A percentile compares a stretch with the other conserved stretches of the same genome.
These are phyloP conservation scores for Chimonanthus praecox DNA, from an alignment of 164 flowering plant species.

Conservation along the genomic window DNA sequence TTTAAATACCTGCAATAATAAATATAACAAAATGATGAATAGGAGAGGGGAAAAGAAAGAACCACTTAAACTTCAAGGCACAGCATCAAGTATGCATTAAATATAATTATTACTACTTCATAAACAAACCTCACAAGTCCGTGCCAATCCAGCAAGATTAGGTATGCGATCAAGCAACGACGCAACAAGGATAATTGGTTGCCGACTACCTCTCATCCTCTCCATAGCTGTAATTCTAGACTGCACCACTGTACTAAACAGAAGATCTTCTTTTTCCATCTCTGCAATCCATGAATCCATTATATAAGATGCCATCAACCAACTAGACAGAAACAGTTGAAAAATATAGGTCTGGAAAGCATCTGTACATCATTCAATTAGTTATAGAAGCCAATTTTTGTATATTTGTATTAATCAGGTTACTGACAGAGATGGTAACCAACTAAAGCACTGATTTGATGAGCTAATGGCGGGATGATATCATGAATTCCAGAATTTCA, in stretches of 20 bases:
- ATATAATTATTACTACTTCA: background rate
- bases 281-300: constrained; percentile 28
- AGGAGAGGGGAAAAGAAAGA: background rate
- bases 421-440: no score
- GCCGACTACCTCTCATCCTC: constrained; percentile 51
- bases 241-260: constrained; percentile 54
- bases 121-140: constrained; percentile 84
- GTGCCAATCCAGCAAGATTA: constrained; percentile 92
- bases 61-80: background rate
- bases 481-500: no score
- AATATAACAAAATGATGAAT: background rate
- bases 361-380: background rate
- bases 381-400: background rate
- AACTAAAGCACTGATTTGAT: no score
- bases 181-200: constrained; percentile 72
- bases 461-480: no score
- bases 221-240: constrained; percentile 52
- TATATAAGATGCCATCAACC: background rate
- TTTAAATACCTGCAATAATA: constrained; percentile 62
- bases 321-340: background rate
- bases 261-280: constrained; percentile 79
- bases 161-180: constrained; percentile 96
- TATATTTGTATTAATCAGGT: no score
- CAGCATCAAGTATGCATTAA: background rate
- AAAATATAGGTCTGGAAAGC: background rate